Evolutionary conservation across 2,329 filamentous ascomycete species (phyloP), one percentile per base, ranked within the genome.

Genomic region (Verticillium nubilum): DNA sequence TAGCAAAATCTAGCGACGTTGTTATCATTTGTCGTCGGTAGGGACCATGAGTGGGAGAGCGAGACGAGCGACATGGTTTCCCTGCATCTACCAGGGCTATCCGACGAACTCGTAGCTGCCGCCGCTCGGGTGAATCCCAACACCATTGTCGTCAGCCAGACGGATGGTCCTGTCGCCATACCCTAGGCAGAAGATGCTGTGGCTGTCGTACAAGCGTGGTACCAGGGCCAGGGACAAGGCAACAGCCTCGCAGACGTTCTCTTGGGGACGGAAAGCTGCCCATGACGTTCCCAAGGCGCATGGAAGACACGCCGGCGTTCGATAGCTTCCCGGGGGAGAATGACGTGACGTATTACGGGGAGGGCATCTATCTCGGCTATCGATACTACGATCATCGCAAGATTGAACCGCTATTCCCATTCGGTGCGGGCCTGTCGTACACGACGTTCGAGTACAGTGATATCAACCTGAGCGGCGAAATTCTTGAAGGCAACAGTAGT

Each of bases 271-370:
- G 84, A 2, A 87, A 86, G 62, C 72, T 89, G 0, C 84, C 86
- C 0, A 75, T 87, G 12, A 86, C 78, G 0, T 91, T 90, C 72
- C 89, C 89, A 0, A 77, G 75, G 33, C 75, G 77, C 2, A 68
- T 86, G 1, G 80, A 87, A 66, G 86, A 90, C 67, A 91, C 89
- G 59, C 88, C 90, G 1, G 84, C 86, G 0, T 90, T 86, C 70
- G 75, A 88, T 60, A 91, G 88, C 73, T 91, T 84, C 67, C 74
- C 70, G 0, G 69, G 79, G 1, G 83, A 88, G 66, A 64, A 68
- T 23, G 57, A 64, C 1, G 27, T 64, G 13, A 84, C 86, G 1
- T 73, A 85, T 0, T 90, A 90, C 64, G 84, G 83, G 15, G 87
- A 90, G 68, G 86, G 86, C 31, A 78, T 90, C 54, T 88, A 86